phyloP scores from a whole-genome alignment of 1,139 yeast genomes.

The Pichiaceae sp. region DNA sequence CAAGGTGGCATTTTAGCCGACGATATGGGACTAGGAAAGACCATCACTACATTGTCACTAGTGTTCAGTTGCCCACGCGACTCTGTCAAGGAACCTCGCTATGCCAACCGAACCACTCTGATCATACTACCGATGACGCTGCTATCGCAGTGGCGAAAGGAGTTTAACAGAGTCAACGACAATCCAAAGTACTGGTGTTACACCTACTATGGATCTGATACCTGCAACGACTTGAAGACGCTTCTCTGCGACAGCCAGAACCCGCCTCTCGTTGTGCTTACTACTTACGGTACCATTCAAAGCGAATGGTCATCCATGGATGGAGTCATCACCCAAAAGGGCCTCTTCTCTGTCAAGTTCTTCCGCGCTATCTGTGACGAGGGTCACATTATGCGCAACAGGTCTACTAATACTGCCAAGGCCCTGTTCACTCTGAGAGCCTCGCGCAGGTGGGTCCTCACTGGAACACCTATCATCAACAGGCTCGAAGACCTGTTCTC shows the following conservation, averaged over 20 bases:
- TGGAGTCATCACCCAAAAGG: conserved; percentile 31
- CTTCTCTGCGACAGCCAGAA: conserved; percentile 30
- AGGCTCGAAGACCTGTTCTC: conserved; percentile 75
- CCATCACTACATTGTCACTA: conserved; percentile 74
- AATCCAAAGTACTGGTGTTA: conserved; percentile 34
- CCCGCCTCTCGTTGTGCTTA: conserved; percentile 72
- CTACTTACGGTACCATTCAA: conserved; percentile 84
- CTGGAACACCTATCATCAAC: conserved; percentile 94
- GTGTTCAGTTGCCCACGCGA: conserved; percentile 59
- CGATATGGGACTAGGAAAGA: conserved; percentile 95
- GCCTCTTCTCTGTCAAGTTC: conserved; percentile 67
- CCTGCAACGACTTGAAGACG: conserved; percentile 36
- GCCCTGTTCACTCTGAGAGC: conserved; percentile 63
- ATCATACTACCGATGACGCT: conserved; percentile 89
- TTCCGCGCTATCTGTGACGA: conserved; percentile 83
- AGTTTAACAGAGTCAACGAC: conserved; percentile 53
- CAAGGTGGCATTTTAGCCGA: conserved; percentile 92
- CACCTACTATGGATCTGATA: conserved; percentile 69
- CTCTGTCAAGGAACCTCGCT: conserved; percentile 22
- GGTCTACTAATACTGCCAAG: conserved; percentile 72
- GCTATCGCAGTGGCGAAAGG: conserved; percentile 84
- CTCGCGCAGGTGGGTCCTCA: conserved; percentile 72
- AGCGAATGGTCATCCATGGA: conserved; percentile 47
- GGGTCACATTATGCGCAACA: conserved; percentile 83
- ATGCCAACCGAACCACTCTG: conserved; percentile 68